Base-by-base conservation (phyloP, 192 early-diverging fungal species). In the Rhizophagus prolifer region DNA sequence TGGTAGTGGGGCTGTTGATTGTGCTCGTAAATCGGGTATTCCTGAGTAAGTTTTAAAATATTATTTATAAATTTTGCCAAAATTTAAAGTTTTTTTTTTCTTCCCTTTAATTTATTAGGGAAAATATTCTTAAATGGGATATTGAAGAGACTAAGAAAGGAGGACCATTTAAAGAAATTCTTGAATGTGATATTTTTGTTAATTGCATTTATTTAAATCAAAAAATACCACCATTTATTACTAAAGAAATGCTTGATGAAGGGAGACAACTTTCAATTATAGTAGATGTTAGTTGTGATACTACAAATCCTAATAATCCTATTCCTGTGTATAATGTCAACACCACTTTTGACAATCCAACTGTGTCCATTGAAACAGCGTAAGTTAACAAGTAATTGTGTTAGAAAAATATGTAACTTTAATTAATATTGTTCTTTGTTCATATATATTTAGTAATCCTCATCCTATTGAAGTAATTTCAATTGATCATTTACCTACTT, bases 171-270 rank as follows among this genome's bases (percentile, higher is more conserved):
- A 82, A 83, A 46, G 93, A 97, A 83, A 97, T 99, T 70, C 83
- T 94, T 79, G 85, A 90, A 46, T 81, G 86, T 70, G 96, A 99
- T 81, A 93, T 97, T 79, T 99, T 99, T 86, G 91, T 99, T 92
- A 99, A 99, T 90, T 99, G 95, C 88, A 99, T 99, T 87, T 99
- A 99, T 80, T 90, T 99, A 72, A 92, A 88, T 81, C 82, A 91
- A 58, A 87, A 91, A 80, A 99, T 99, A 76, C 95, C 96, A 69
- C 95, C 97, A 38, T 99, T 99, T 82, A 79, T 99, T 81, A 97
- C 95, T 28, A 89, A 87, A 74, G 90, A 92, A 65, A 88, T 91
- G 89, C 83, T 95, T 64, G 90, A 93, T 75, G 79, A 75, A 65
- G 83, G 88, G 50, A 88, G 95, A 68, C 86, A 86, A 60, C 78